A percentile compares a stretch with the other conserved stretches of the same genome.
phyloP scores from a whole-genome alignment of 768 basidiomycete genomes.

The Tricholoma flavovirens region DNA sequence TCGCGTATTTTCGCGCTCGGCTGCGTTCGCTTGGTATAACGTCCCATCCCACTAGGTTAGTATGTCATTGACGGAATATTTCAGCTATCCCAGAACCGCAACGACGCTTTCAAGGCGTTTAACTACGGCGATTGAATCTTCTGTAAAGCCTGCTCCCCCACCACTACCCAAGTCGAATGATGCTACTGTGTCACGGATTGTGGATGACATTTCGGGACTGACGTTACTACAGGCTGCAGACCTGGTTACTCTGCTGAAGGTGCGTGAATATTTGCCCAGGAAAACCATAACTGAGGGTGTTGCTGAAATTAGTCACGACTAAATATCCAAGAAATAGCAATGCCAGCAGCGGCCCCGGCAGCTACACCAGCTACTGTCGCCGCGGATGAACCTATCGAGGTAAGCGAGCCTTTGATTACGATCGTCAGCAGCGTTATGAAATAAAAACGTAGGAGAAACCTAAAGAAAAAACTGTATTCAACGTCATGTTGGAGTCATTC shows the following conservation, averaged over 20 bases:
- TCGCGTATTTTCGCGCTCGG: slow-evolving; percentile 37
- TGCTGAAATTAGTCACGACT: slow-evolving; percentile 59
- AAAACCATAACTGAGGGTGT: neutral
- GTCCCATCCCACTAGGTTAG: slow-evolving; percentile 1
- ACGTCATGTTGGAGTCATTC: slow-evolving; percentile 91
- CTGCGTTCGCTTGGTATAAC: slow-evolving; percentile 29
- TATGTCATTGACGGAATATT: slow-evolving; percentile 7
- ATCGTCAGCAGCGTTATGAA: neutral
- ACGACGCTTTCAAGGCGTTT: slow-evolving; percentile 46
- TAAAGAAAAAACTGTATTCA: slow-evolving; percentile 98
- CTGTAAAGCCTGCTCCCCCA: slow-evolving; percentile 35
- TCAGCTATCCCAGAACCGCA: slow-evolving; percentile 32
- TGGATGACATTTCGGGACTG: slow-evolving; percentile 86
- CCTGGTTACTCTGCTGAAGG: slow-evolving; percentile 89
- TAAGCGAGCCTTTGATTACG: slow-evolving; percentile 27
- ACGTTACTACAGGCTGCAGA: slow-evolving; percentile 94
- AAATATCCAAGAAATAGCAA: slow-evolving; percentile 96
- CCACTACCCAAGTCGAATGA: slow-evolving; percentile 43
- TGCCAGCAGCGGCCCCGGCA: slow-evolving; percentile 71
- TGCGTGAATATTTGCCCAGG: slow-evolving; percentile 23
- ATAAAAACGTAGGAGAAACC: slow-evolving; percentile 70
- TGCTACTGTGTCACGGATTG: slow-evolving; percentile 72
- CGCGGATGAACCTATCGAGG: slow-evolving; percentile 62
- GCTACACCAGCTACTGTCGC: slow-evolving; percentile 52
- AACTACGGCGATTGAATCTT: slow-evolving; percentile 45